A percentile compares a stretch with the other conserved stretches of the same genome.
phyloP scores from a whole-genome alignment of 257 asterid genomes.

The Galeopsis tetrahit region DNA sequence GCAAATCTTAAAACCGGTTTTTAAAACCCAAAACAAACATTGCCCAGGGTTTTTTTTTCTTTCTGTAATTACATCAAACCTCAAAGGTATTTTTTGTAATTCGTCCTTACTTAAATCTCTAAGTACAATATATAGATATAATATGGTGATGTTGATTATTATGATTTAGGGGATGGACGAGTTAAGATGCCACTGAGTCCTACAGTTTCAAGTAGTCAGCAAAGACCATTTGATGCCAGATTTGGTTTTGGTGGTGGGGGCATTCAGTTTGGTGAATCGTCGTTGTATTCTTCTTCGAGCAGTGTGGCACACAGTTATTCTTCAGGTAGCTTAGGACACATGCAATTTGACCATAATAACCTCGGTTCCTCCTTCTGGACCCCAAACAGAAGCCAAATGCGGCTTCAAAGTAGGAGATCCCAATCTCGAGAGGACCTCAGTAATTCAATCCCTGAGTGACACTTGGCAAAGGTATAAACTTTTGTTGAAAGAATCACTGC shows the following conservation, averaged over 20 bases:
- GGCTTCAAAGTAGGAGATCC: constrained; percentile 83
- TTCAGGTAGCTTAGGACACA: constrained; percentile 83
- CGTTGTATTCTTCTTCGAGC: constrained; percentile 75
- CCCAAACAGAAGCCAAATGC: constrained; percentile 71
- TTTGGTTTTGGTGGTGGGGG: constrained; percentile 51
- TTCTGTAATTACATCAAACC: not conserved
- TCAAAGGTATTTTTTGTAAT: not conserved
- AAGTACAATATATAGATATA: not conserved
- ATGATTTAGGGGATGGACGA: constrained; percentile 74
- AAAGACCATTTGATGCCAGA: constrained; percentile 56
- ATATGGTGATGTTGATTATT: constrained; percentile 17
- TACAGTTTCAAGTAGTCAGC: constrained; percentile 59
- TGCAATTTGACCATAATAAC: constrained; percentile 62
- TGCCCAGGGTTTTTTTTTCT: not conserved
- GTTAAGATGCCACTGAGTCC: constrained; percentile 94
- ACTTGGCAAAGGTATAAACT: constrained; percentile 45
- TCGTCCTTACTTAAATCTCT: not conserved
- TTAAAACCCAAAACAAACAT: no score
- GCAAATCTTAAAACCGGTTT: no score
- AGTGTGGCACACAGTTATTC: constrained; percentile 85
- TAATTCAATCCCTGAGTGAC: constrained; percentile 67
- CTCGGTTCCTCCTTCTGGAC: constrained; percentile 67
- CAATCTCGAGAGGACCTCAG: constrained; percentile 91
- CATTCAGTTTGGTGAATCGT: constrained; percentile 60
- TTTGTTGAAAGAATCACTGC: constrained; percentile 17